Conservation (phyloP, 352 stramenopile species). For the Phytopythium litorale region DNA sequence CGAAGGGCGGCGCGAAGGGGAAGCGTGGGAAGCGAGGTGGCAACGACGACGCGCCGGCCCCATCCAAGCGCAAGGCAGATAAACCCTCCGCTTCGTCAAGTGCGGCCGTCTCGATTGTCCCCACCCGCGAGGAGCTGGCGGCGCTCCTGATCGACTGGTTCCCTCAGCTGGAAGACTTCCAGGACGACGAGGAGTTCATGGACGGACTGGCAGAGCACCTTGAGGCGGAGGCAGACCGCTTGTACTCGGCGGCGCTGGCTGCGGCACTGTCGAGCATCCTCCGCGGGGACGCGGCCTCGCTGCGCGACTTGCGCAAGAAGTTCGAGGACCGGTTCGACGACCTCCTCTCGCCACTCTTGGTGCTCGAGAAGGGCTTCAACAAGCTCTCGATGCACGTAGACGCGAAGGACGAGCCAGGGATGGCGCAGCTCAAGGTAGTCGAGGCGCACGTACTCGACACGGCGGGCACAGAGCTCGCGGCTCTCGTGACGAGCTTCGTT, state of each 20-base stretch:
- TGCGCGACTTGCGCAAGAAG: conserved; percentile 60
- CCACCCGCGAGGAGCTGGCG: conserved; percentile 35
- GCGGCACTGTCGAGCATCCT: conserved; percentile 61
- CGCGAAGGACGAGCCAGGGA: conserved; percentile 27
- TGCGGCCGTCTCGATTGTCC: conserved; percentile 37
- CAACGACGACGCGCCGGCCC: conserved; percentile 23
- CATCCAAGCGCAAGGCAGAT: conserved; percentile 13
- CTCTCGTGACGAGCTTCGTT: conserved; percentile 63
- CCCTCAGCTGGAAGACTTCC: conserved; percentile 35
- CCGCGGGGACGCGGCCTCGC: conserved; percentile 64
- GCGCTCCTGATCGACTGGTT: conserved; percentile 49
- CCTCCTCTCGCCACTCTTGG: conserved; percentile 32
- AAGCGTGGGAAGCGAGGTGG: conserved; percentile 37
- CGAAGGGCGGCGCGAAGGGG: conserved; percentile 26
- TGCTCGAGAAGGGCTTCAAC: conserved; percentile 65
- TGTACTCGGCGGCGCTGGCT: conserved; percentile 48
- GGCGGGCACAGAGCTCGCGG: conserved; percentile 41
- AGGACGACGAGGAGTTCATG: conserved; percentile 69
- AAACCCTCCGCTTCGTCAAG: conserved; percentile 40
- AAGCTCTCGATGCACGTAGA: conserved; percentile 67
- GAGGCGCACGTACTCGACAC: conserved; percentile 56
- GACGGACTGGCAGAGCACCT: conserved; percentile 43
- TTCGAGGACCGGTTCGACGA: conserved; percentile 83
- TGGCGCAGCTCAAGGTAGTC: conserved; percentile 47
- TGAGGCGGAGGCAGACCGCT: conserved; percentile 28